Evolutionary conservation across 768 basidiomycete species (phyloP).

Genomic region (Pholiota molesta): DNA sequence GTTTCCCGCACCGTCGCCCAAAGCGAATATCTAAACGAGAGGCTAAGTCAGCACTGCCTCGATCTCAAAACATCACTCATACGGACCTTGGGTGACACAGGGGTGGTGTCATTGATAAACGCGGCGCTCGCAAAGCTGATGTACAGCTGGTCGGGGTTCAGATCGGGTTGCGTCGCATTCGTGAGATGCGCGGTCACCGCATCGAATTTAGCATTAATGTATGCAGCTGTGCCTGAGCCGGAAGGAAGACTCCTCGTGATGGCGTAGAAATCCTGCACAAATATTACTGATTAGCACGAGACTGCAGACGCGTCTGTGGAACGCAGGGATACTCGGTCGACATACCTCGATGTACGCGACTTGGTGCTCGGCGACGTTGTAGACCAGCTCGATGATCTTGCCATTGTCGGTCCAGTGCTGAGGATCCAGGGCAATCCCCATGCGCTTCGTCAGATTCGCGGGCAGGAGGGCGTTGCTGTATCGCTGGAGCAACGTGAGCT

Average conservation of each 20-base stretch:
- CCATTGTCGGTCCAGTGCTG: constrained; percentile 52
- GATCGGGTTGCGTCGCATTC: constrained; percentile 39
- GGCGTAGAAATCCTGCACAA: constrained; percentile 43
- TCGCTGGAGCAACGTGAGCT: constrained; percentile 53
- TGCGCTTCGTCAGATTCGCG: constrained; percentile 35
- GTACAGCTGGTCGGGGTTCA: constrained; percentile 44
- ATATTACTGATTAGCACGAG: background rate
- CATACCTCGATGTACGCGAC: constrained; percentile 47
- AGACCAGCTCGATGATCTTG: constrained; percentile 44
- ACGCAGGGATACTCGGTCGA: background rate
- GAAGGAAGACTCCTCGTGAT: constrained; percentile 31
- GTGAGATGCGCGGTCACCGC: constrained; percentile 42
- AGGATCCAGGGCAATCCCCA: constrained; percentile 48
- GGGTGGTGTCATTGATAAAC: constrained; percentile 34
- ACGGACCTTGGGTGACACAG: constrained; percentile 39
- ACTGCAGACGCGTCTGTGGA: background rate
- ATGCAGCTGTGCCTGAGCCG: constrained; percentile 36
- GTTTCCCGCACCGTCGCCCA: constrained; percentile 39
- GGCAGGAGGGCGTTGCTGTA: constrained; percentile 47
- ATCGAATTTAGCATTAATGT: constrained; percentile 47
- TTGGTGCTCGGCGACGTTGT: constrained; percentile 39
- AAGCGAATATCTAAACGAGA: constrained; percentile 40
- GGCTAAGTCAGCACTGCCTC: background rate
- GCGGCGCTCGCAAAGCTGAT: constrained; percentile 52
- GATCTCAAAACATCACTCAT: background rate